Evolutionary conservation across 2,329 filamentous ascomycete genomes (phyloP), one percentile per base, ranked within the genome.

Genomic region (Bipolaris bicolor): DNA sequence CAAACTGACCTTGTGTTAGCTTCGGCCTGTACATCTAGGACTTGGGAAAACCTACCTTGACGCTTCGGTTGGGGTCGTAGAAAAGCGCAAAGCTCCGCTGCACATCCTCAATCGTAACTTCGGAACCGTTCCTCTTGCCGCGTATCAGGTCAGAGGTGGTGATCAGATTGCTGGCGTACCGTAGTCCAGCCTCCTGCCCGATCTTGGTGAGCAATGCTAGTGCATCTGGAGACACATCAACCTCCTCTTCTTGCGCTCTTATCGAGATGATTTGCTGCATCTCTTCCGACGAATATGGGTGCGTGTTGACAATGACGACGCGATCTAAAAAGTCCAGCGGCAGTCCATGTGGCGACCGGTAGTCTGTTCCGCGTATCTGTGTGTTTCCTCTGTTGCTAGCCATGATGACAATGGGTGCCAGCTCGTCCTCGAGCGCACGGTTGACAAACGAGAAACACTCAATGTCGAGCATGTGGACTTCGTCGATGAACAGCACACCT

Each of bases 381-480:
- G 95, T 91, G 77, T 92, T 87, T 63, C 95, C 95, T 58, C 95
- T 86, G 81, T 99, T 99, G 83, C 91, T 96, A 52, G 95, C 95
- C 95, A 99, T 99, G 79, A 99, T 99, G 77, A 99, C 93, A 64
- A 99, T 93, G 37, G 95, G 95, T 1, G 95, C 92, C 31, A 99
- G 85, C 70, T 98, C 92, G 59, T 93, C 92, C 79, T 99, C 95
- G 43, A 99, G 84, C 0, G 95, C 95, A 50, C 95, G 90, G 82
- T 99, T 99, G 83, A 99, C 90, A 82, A 96, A 99, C 43, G 92
- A 96, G 82, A 97, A 99, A 82, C 94, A 98, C 79, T 99, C 95
- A 64, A 98, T 97, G 76, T 99, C 95, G 56, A 99, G 90, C 94
- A 99, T 98, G 83, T 99, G 95, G 5, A 99, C 94, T 81, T 99